Base-by-base conservation (phyloP, 2,329 filamentous ascomycete genomes). In the Penicillium sumatraense region DNA sequence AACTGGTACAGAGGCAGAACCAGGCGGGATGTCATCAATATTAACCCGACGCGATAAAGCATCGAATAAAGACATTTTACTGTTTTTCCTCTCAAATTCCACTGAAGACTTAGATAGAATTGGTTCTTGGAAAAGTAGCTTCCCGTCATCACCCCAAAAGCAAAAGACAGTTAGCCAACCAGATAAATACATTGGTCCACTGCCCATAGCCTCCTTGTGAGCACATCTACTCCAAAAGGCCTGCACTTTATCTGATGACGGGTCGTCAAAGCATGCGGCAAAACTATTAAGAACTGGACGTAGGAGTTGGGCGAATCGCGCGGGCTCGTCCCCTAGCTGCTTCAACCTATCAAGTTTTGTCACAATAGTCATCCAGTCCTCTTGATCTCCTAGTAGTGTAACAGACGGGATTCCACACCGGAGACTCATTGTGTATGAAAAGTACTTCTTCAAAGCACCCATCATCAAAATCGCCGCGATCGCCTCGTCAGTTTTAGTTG, bases 101-200 rank as follows among this genome's bases (percentile, higher is more conserved):
- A 16, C 4, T 18, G 35, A 18, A 13, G 35, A 18, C 5, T 5
- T 38, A 5, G 35, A 5, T 18, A 18, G 20, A 16, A 38, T 38
- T 38, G 35, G n/a, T 14, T 56, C 33, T 5, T 36, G n/a, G 14
- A 61, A 51, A n/a, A 65, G 62, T 3, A 54, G 55, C 21, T 53
- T 26, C 0, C 80, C 81, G 14, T 73, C 54, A 0, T 60, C 63
- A 14, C 68, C 61, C 77, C 79, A 83, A 58, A 77, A 78, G 59
- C 76, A 68, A 56, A 83, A 81, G 0, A 75, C 78, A 0, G 77
- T 78, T 49, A 82, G 73, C 80, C 80, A 83, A 5, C 81, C 81
- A 0, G 74, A 77, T 2, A 81, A 56, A 44, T 70, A 67, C 1
- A 18, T 29, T 5, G 66, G 60, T 65, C 76, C 60, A 73, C 75